These are phyloP conservation scores for Torulaspora pretoriensis DNA, from an alignment of 1,139 yeast species.

Conservation along the genomic window DNA sequence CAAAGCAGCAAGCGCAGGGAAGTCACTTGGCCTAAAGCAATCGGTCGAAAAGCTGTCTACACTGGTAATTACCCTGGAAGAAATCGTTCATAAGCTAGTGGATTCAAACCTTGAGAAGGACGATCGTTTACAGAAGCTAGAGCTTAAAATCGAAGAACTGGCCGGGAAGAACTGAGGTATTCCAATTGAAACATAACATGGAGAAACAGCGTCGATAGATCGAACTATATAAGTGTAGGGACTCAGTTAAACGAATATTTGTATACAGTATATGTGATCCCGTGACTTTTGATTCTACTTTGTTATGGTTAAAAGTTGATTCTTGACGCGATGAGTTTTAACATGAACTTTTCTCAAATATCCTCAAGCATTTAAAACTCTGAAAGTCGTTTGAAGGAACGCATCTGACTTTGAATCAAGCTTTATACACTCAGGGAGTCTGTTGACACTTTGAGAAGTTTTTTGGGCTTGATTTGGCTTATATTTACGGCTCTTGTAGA, in stretches of 20 bases:
- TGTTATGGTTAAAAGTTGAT: not conserved
- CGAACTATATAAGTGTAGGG: not conserved
- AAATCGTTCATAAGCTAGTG: conserved; percentile 49
- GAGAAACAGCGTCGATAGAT: not conserved
- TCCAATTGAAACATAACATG: not conserved
- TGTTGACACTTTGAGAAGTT: not conserved
- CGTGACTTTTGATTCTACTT: not conserved
- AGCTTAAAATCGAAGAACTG: conserved; percentile 43
- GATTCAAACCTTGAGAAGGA: conserved; percentile 60
- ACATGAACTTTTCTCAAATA: not conserved
- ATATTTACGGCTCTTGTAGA: not conserved
- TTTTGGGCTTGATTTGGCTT: conserved; percentile 1
- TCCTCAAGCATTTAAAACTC: not conserved
- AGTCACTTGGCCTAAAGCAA: conserved; percentile 57
- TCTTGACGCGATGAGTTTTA: conserved; percentile 2
- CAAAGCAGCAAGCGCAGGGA: conserved; percentile 26
- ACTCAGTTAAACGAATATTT: not conserved
- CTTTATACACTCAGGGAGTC: not conserved
- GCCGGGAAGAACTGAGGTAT: conserved; percentile 23
- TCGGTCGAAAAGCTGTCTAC: conserved; percentile 62
- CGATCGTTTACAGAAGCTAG: conserved; percentile 47
- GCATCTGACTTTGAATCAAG: not conserved
- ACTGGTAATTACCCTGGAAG: conserved; percentile 54
- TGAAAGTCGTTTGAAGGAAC: not conserved
- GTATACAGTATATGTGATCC: not conserved